Conservation (phyloP, 148 eudicot genomes). For the Rhododendron mucronatum region DNA sequence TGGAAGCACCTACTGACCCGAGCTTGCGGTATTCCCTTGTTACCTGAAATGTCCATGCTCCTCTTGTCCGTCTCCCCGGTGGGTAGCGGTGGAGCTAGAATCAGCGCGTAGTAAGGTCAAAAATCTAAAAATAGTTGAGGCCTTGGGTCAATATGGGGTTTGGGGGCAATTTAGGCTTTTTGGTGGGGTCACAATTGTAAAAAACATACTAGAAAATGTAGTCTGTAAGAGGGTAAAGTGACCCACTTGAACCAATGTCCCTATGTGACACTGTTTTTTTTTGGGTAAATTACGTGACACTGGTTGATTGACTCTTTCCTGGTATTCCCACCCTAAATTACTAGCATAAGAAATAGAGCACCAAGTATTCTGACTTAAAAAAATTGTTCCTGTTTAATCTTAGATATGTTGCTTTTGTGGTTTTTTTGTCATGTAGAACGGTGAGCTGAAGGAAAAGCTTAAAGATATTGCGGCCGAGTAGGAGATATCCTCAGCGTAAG, state of each 20-base stretch:
- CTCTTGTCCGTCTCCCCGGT: not conserved
- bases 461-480: constrained; percentile 8
- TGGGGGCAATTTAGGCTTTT: not conserved
- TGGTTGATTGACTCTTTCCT: not conserved
- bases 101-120: not conserved
- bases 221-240: not conserved
- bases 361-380: not conserved
- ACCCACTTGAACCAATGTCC: not conserved
- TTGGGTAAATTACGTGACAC: not conserved
- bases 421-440: not conserved
- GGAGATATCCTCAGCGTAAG: not conserved
- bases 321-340: not conserved
- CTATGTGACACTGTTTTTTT: not conserved
- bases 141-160: not conserved
- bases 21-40: not conserved
- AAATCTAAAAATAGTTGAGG: not conserved
- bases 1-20: not conserved
- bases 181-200: not conserved
- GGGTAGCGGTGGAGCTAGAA: not conserved
- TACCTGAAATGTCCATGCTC: not conserved
- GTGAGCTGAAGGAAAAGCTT: constrained; percentile 7
- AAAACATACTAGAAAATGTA: not conserved
- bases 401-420: no score
- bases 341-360: not conserved
- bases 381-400: no score